These are phyloP conservation scores for Xylaria castorea DNA, from an alignment of 495 filamentous ascomycete genomes.

Conservation along the genomic window DNA sequence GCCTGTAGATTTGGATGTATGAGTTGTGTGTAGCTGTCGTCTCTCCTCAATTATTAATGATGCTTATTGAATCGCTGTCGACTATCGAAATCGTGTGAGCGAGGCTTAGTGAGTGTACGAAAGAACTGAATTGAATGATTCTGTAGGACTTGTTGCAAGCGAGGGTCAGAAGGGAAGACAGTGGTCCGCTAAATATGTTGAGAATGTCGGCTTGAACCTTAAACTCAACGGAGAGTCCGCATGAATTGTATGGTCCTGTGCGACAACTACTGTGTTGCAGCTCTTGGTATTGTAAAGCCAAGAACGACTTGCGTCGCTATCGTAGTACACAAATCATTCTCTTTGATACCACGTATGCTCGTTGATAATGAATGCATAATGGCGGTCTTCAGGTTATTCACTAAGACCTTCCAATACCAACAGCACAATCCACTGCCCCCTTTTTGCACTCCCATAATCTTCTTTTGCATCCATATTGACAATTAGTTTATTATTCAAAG, in stretches of 20 bases:
- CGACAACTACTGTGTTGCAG: slow-evolving; percentile 6
- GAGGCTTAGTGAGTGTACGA: neutral
- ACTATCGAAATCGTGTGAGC: neutral
- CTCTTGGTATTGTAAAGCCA: slow-evolving; percentile 2
- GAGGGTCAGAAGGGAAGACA: neutral
- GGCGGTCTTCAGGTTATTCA: neutral
- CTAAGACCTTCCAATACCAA: neutral
- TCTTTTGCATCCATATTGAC: neutral
- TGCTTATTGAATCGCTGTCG: neutral
- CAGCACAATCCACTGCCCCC: too few relatives aligned
- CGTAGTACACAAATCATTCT: neutral
- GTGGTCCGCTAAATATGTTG: neutral
- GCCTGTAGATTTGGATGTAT: neutral
- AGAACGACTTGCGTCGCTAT: slow-evolving; percentile 5
- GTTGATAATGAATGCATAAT: neutral
- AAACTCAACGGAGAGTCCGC: neutral
- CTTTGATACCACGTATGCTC: neutral
- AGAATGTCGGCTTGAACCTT: neutral
- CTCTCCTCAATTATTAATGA: neutral
- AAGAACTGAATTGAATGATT: neutral
- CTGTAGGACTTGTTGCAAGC: neutral
- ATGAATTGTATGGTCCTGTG: slow-evolving; percentile 7
- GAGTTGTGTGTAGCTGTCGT: neutral
- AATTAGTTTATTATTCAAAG: neutral
- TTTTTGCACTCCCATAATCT: neutral